A percentile compares a stretch with the other conserved stretches of the same genome.
These are phyloP conservation scores for Claviceps sp. DNA, from an alignment of 2,329 filamentous ascomycete genomes.

Conservation along the genomic window DNA sequence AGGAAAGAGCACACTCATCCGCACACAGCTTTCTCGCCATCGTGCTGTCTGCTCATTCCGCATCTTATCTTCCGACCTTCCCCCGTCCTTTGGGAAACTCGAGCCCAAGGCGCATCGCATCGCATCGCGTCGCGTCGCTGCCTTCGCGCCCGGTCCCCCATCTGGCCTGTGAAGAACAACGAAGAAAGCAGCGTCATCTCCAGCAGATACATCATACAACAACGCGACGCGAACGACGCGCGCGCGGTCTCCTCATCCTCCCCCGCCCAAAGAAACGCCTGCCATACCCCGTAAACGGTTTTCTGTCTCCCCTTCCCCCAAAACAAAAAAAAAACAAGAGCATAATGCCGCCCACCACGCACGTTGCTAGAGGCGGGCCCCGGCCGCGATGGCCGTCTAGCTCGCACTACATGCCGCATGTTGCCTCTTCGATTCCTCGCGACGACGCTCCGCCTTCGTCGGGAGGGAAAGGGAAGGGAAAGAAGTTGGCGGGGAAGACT, in stretches of 20 bases:
- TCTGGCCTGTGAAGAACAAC: too few species aligned
- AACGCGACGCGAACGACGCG: too few species aligned
- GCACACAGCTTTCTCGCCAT: too few species aligned
- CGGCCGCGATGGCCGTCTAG: not conserved
- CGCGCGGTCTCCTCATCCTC: not conserved
- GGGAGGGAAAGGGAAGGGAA: not conserved
- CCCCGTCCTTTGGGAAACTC: too few species aligned
- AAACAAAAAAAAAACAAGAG: not conserved
- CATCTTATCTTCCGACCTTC: too few species aligned
- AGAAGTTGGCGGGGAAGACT: slow-evolving; percentile 2
- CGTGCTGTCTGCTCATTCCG: not conserved
- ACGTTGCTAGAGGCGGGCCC: not conserved
- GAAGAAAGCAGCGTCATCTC: too few species aligned
- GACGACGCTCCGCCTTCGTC: not conserved
- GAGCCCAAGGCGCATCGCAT: not conserved
- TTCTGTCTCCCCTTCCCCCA: not conserved
- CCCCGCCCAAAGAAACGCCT: not conserved
- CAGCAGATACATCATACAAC: too few species aligned
- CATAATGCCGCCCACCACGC: not conserved
- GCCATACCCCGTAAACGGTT: not conserved
- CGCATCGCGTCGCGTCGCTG: not conserved
- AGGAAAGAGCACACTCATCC: too few species aligned
- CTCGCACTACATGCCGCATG: not conserved
- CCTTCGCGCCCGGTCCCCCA: too few species aligned
- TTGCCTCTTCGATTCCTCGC: not conserved